A percentile compares a stretch with the other conserved stretches of the same genome.
phyloP scores from a whole-genome alignment of 2,329 filamentous ascomycete species.

The Chaetomiaceae sp. region DNA sequence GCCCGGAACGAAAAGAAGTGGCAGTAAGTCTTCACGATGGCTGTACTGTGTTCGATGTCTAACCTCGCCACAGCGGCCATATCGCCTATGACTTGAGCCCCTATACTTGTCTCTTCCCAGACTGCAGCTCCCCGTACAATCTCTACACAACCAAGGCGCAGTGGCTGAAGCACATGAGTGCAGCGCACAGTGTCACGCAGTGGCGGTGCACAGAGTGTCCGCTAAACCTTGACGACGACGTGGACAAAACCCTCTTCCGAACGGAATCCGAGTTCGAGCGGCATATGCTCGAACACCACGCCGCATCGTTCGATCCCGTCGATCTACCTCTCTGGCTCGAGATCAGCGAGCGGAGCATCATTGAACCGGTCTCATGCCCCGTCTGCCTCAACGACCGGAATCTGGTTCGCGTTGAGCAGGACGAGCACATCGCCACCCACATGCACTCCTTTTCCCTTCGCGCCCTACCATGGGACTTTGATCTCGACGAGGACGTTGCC shows the following conservation, averaged over 20 bases:
- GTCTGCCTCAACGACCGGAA: slow-evolving; percentile 1
- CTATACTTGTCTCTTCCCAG: background rate
- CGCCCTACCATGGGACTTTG: slow-evolving; percentile 7
- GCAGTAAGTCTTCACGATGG: background rate
- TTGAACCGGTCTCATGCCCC: slow-evolving; percentile 2
- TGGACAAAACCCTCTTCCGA: background rate
- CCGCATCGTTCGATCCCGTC: background rate
- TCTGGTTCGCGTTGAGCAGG: background rate
- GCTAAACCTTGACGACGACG: background rate
- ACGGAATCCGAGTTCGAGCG: background rate
- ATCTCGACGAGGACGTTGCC: background rate
- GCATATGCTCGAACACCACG: background rate
- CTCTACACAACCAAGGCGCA: background rate
- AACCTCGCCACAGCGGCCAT: background rate
- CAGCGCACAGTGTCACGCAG: background rate
- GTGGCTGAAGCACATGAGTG: background rate
- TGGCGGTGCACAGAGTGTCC: background rate
- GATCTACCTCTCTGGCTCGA: background rate
- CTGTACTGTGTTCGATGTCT: background rate
- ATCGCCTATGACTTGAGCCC: background rate
- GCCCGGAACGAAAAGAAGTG: background rate
- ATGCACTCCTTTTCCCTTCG: slow-evolving; percentile 5
- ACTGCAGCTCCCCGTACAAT: background rate
- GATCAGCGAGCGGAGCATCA: background rate
- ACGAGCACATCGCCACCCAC: slow-evolving; percentile 8